These are phyloP conservation scores for Dactylellina sp. DNA, from an alignment of 2,329 filamentous ascomycete species.

Conservation along the genomic window DNA sequence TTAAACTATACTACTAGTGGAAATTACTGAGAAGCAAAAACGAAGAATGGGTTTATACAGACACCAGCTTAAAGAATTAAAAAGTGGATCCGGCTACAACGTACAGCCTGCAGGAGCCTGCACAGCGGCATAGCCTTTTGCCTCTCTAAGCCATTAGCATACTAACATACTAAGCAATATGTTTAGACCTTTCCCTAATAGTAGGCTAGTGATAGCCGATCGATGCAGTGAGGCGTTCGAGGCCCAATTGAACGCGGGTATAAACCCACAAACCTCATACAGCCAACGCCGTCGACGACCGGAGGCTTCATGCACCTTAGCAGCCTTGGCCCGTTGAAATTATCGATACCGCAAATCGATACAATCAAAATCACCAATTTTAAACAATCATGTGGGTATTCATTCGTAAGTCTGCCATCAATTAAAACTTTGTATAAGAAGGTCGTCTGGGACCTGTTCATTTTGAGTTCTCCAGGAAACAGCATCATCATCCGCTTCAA, in stretches of 20 bases:
- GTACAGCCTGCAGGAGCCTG: too few species aligned
- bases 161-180: not conserved
- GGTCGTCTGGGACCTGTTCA: not conserved
- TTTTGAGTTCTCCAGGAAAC: not conserved
- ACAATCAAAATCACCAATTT: too few species aligned
- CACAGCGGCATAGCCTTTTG: constrained; percentile 12
- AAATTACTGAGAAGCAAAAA: constrained; percentile 2
- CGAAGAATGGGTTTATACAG: not conserved
- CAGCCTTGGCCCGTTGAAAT: not conserved
- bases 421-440: not conserved
- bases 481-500: constrained; percentile 5
- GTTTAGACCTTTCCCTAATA: constrained; percentile 1
- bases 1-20: not conserved
- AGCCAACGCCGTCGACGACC: constrained; percentile 12
- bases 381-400: too few species aligned
- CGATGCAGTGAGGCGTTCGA: constrained; percentile 9
- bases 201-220: constrained; percentile 14
- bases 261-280: constrained; percentile 1
- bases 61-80: too few species aligned
- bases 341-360: not conserved
- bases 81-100: too few species aligned
- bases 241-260: not conserved
- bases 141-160: not conserved
- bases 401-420: too few species aligned
- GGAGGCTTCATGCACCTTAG: constrained; percentile 7